Evolutionary conservation across 257 asterid genomes (phyloP), one percentile per base, ranked within the genome.

Genomic region (Solanum dulcamara): DNA sequence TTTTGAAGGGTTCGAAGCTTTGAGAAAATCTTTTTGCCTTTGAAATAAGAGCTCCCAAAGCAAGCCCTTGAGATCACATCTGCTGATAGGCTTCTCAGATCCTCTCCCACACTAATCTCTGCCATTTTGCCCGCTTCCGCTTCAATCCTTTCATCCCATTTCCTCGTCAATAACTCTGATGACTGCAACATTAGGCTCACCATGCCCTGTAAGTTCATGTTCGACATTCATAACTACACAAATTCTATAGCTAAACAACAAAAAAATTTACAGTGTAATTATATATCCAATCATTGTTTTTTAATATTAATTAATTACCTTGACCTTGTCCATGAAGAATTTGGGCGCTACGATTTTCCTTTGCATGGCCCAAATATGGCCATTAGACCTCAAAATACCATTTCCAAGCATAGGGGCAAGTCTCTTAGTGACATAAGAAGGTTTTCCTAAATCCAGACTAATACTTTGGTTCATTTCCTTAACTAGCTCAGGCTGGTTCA

Each of bases 391-490:
- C 87, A 95, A 84, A 57, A 94, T 89, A 20, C 98, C 98, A 90
- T 92, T 94, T 24, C 98, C 98, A 87, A 95, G 98, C 94, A 95
- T 88, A 2, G 98, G 98, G n/a, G 96, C 93, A 12, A 94, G 97
- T 84, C 97, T 90, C 86, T 94, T 95, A 4, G 96, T 94, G 80
- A 95, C 92, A 33, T 95, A 92, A 7, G 93, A 88, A 85, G 98
- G 97, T 90, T 95, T 95, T 26, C 98, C 98, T 70, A 95, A 88
- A 40, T 87, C 91, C 57, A 87, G 86, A 42, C 91, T 87, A 6
- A 60, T 70, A 51, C 91, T 90, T 9, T 90, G 93, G 87, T 91
- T 93, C 95, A 95, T 91, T 86, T 95, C 98, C 86, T 93, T 95
- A 60, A 95, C 98, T 35, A 95, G 66, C 67, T 91, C 95, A 0